phyloP scores from a whole-genome alignment of 495 filamentous ascomycete species.

The Geopyxis carbonaria region DNA sequence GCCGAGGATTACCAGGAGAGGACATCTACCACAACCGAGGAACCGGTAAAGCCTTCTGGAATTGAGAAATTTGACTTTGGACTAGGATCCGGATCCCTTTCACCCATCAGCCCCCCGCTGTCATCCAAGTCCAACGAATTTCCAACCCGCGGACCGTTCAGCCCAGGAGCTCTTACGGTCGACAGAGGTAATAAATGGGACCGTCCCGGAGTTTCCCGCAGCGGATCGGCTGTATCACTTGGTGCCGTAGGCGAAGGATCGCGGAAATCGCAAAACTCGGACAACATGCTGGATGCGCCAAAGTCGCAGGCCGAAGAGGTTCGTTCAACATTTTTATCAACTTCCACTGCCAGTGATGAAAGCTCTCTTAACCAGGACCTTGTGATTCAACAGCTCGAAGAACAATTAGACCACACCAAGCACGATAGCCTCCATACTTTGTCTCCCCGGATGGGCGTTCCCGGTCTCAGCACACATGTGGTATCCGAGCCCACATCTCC shows the following conservation, averaged over 20 bases:
- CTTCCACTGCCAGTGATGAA: neutral
- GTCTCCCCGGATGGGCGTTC: too few species aligned
- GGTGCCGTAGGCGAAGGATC: neutral
- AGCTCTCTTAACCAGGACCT: neutral
- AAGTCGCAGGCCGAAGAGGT: neutral
- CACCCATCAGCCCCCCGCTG: conserved; percentile 17
- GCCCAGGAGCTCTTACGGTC: conserved; percentile 13
- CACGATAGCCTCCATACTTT: too few species aligned
- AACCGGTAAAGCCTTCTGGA: conserved; percentile 5
- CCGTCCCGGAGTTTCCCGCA: conserved; percentile 1
- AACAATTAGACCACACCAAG: neutral
- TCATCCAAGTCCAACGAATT: conserved; percentile 13
- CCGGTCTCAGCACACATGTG: too few species aligned
- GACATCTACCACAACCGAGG: too few species aligned
- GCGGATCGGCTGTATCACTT: neutral
- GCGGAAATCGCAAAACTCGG: neutral
- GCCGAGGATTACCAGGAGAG: conserved; percentile 6
- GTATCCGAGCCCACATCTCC: too few species aligned
- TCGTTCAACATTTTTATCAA: neutral
- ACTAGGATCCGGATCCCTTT: conserved; percentile 14
- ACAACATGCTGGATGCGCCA: neutral
- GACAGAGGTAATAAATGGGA: conserved; percentile 4
- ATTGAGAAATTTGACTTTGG: conserved; percentile 23
- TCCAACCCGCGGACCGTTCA: conserved; percentile 17
- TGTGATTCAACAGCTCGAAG: neutral